A percentile compares a stretch with the other conserved stretches of the same genome.
Conservation (phyloP, 2,329 filamentous ascomycete species). For the Fusarium buharicum region DNA sequence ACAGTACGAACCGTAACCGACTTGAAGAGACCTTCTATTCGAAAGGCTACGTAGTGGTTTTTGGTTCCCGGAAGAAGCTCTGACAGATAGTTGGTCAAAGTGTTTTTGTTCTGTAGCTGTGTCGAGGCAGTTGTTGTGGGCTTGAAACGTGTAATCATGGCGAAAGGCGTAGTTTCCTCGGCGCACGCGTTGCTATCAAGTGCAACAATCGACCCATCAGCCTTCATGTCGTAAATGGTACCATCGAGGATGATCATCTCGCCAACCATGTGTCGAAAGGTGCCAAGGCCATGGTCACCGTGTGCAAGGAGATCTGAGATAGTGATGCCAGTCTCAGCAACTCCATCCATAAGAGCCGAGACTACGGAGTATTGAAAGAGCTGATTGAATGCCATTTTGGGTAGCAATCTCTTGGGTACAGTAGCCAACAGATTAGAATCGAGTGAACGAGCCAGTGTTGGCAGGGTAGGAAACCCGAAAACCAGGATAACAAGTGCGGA, state of each 20-base stretch:
- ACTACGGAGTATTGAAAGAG: conserved; percentile 37
- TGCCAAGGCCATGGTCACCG: conserved; percentile 36
- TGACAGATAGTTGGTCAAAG: neutral
- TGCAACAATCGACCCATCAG: conserved; percentile 18
- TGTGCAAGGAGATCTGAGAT: conserved; percentile 21
- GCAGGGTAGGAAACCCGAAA: neutral
- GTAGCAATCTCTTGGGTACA: neutral
- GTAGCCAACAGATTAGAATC: neutral
- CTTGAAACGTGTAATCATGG: conserved; percentile 18
- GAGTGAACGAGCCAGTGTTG: neutral
- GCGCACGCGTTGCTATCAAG: conserved; percentile 3
- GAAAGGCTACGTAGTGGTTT: conserved; percentile 26
- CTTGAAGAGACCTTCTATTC: conserved; percentile 15
- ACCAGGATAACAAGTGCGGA: neutral
- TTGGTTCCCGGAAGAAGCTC: conserved; percentile 7
- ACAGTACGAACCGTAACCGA: conserved; percentile 23
- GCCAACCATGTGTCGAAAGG: conserved; percentile 36
- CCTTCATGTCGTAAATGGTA: conserved; percentile 28
- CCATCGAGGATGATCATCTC: conserved; percentile 40
- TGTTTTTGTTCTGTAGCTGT: conserved; percentile 7
- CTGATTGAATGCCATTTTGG: conserved; percentile 24
- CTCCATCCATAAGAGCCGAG: conserved; percentile 38
- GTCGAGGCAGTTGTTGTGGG: neutral
- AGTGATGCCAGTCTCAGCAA: conserved; percentile 29
- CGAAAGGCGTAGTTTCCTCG: conserved; percentile 17